Evolutionary conservation across 2,329 filamentous ascomycete genomes (phyloP), one percentile per base, ranked within the genome.

Genomic region (Xylariales sp.): DNA sequence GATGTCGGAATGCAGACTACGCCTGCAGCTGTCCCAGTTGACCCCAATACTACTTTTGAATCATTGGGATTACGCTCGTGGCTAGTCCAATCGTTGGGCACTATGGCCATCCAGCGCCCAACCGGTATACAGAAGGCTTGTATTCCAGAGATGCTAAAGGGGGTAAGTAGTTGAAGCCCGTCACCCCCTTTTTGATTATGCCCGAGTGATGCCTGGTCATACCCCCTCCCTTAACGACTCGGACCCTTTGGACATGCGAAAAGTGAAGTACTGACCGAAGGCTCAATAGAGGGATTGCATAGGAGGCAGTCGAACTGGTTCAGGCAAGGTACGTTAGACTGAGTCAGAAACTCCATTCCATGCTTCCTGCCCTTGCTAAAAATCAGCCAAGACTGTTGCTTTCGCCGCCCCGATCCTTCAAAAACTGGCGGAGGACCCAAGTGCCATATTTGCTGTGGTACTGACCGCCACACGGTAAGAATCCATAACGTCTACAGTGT

Each of bases 351-450:
- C n/a, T n/a, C n/a, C n/a, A n/a, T n/a, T n/a, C n/a, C n/a, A n/a
- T n/a, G n/a, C n/a, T n/a, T n/a, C n/a, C n/a, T n/a, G n/a, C n/a
- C n/a, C n/a, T n/a, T n/a, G n/a, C n/a, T n/a, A n/a, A n/a, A n/a
- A n/a, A n/a, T n/a, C n/a, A n/a, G n/a, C n/a, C n/a, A n/a, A n/a
- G n/a, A n/a, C 93, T 3, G 83, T 97, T 31, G 90, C 93, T 1
- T 98, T 98, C 63, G 87, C 91, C 1, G 88, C 90, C 8, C 93
- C 93, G 1, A 95, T 98, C 46, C 69, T 98, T 48, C 91, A 97
- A 61, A 85, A 84, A 63, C 97, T 90, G 89, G 82, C 91, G 2
- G 78, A 89, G 57, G 90, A 98, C 66, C 93, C 93, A 1, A 84
- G 84, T 45, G 93, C 88, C 31, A 91, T 97, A 53, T 98, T 88